Evolutionary conservation across 139 green algal species (phyloP), one percentile per base, ranked within the genome.

Genomic region (Coccomyxa sp.): DNA sequence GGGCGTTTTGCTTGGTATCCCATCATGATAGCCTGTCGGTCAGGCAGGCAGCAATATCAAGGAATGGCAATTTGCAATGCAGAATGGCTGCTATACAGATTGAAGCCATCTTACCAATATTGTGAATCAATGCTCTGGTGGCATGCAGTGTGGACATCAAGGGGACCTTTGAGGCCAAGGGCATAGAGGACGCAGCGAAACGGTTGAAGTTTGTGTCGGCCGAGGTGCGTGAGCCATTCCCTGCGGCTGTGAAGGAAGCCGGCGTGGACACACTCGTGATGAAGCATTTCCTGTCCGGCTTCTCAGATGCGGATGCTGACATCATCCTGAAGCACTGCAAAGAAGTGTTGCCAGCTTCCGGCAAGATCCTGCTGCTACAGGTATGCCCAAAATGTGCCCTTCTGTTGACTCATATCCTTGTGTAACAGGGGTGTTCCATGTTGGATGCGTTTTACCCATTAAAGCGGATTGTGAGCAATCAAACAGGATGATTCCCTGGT

Each of bases 241-340:
- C 84, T 18, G 74, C 67, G 23, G 51, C 25, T 11, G 75, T 87
- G 9, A 32, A 74, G 60, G 77, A 82, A 15, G 84, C 84, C 30
- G 30, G 31, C 7, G 45, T 87, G 58, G 84, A 87, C 80, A 87
- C 84, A 0, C 25, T 87, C 13, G 51, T 87, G 58, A 87, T 87
- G 84, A 87, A 87, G 76, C 84, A 87, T 45, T 87, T 87, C 75
- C 81, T 87, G 80, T 83, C 76, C 13, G 84, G 75, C 0, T 87
- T 87, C 80, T 81, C 60, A 9, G 80, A 87, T 31, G 80, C 60
- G 11, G 80, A 87, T 18, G 84, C 84, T 13, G 27, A 67, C 21
- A 4, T 80, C 27, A 87, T 87, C 45, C 45, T 87, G 0, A 87
- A 87, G 77, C 84, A 87, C 63, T 85, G 80, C 81, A 71, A n/a